These are phyloP conservation scores for Aureobasidium subglaciale DNA, from an alignment of 2,329 filamentous ascomycete species.

Conservation along the genomic window DNA sequence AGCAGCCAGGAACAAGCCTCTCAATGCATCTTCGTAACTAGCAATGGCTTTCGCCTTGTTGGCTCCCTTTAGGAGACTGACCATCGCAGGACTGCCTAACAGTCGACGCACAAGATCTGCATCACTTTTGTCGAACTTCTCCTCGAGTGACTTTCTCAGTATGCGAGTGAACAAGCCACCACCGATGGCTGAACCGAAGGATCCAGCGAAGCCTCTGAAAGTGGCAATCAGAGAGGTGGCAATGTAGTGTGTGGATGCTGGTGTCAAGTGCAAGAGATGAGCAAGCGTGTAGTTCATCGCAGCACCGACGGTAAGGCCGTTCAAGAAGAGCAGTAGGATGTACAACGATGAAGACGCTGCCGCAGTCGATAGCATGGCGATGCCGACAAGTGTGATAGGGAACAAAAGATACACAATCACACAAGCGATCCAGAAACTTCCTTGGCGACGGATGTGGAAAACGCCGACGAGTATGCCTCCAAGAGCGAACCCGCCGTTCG, in stretches of 20 bases:
- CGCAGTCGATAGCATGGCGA: conserved; percentile 51
- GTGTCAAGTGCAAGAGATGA: conserved; percentile 67
- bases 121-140: conserved; percentile 46
- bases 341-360: conserved; percentile 47
- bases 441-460: conserved; percentile 65
- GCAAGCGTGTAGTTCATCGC: conserved; percentile 74
- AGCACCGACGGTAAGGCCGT: conserved; percentile 66
- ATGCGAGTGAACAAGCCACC: conserved; percentile 66
- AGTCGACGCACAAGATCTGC: conserved; percentile 47
- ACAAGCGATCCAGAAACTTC: conserved; percentile 58
- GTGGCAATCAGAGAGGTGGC: conserved; percentile 69
- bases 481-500: conserved; percentile 69
- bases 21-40: conserved; percentile 49
- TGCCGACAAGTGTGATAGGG: conserved; percentile 48
- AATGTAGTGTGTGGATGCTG: conserved; percentile 61
- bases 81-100: conserved; percentile 52
- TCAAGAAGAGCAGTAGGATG: conserved; percentile 56
- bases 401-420: conserved; percentile 55
- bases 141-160: conserved; percentile 48
- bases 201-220: conserved; percentile 74
- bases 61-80: conserved; percentile 40
- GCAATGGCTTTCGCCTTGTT: conserved; percentile 46
- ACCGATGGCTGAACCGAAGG: conserved; percentile 72
- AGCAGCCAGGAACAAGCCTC: conserved; percentile 46
- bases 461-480: conserved; percentile 68